Conservation (phyloP, 1,139 yeast genomes). For the Candida sp. region DNA sequence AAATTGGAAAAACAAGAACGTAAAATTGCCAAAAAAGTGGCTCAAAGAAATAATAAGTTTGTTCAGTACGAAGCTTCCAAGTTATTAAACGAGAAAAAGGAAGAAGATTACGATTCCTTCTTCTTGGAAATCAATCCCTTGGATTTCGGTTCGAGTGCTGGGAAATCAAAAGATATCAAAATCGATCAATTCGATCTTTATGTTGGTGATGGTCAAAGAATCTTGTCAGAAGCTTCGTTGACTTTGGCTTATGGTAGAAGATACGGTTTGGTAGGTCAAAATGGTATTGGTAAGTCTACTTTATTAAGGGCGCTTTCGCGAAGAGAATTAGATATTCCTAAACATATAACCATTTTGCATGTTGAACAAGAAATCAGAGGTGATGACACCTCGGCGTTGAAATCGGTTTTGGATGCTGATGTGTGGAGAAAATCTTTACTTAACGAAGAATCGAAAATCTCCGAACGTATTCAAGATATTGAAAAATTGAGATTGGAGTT, state of each 20-base stretch:
- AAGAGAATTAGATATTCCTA: conserved; percentile 91
- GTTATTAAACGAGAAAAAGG: conserved; percentile 59
- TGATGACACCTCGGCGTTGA: conserved; percentile 86
- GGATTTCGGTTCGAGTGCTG: conserved; percentile 87
- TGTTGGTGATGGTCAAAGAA: conserved; percentile 95
- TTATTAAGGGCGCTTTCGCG: conserved; percentile 84
- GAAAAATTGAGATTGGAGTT: conserved; percentile 66
- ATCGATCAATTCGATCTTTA: conserved; percentile 89
- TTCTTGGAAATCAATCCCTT: conserved; percentile 93
- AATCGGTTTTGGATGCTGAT: conserved; percentile 96
- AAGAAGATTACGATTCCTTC: conserved; percentile 88
- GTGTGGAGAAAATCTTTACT: conserved; percentile 95
- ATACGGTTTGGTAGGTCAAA: conserved; percentile 97
- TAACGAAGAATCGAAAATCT: conserved; percentile 70
- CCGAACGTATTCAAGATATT: conserved; percentile 71
- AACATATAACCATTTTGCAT: conserved; percentile 90
- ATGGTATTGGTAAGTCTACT: conserved; percentile 99
- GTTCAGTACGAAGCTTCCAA: conserved; percentile 93
- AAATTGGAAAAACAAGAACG: conserved; percentile 96
- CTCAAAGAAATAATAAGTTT: conserved; percentile 85
- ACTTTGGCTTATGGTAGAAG: conserved; percentile 90
- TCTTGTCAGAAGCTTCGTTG: conserved; percentile 82
- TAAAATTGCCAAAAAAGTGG: conserved; percentile 94
- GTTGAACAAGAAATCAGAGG: conserved; percentile 98
- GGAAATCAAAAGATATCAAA: conserved; percentile 93